Conservation (phyloP, 441 rosid species). For the Gossypium gossypioides region DNA sequence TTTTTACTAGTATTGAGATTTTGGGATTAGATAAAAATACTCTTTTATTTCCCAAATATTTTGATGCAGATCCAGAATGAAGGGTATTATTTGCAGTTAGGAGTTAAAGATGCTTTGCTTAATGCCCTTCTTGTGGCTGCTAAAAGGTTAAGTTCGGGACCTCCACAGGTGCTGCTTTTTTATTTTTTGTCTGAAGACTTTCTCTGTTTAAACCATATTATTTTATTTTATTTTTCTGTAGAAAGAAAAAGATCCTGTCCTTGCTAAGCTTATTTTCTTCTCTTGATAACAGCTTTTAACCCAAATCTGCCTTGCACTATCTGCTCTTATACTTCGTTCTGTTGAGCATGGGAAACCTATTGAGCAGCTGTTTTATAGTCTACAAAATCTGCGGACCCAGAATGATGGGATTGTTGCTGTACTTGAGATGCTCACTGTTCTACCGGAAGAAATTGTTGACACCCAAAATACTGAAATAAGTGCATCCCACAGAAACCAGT, state of each 20-base stretch:
- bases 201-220: neutral
- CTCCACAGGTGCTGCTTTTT: slow-evolving; percentile 70
- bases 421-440: slow-evolving; percentile 87
- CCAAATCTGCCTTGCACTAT: slow-evolving; percentile 88
- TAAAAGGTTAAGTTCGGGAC: slow-evolving; percentile 73
- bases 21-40: neutral
- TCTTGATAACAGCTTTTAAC: slow-evolving; percentile 68
- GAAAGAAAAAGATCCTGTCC: neutral
- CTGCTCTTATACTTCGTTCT: slow-evolving; percentile 66
- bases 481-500: slow-evolving; percentile 50
- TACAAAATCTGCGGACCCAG: slow-evolving; percentile 64
- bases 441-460: slow-evolving; percentile 86
- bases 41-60: neutral
- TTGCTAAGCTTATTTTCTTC: slow-evolving; percentile 5
- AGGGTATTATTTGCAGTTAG: slow-evolving; percentile 60
- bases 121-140: slow-evolving; percentile 81
- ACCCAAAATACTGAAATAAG: slow-evolving; percentile 43
- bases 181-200: neutral
- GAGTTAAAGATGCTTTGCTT: slow-evolving; percentile 69
- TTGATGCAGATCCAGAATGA: slow-evolving; percentile 79
- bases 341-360: slow-evolving; percentile 72
- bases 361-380: slow-evolving; percentile 77
- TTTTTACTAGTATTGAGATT: neutral
- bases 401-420: slow-evolving; percentile 78
- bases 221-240: neutral